Evolutionary conservation across 2,329 filamentous ascomycete species (phyloP).

Genomic region (Curvularia hawaiiensis): DNA sequence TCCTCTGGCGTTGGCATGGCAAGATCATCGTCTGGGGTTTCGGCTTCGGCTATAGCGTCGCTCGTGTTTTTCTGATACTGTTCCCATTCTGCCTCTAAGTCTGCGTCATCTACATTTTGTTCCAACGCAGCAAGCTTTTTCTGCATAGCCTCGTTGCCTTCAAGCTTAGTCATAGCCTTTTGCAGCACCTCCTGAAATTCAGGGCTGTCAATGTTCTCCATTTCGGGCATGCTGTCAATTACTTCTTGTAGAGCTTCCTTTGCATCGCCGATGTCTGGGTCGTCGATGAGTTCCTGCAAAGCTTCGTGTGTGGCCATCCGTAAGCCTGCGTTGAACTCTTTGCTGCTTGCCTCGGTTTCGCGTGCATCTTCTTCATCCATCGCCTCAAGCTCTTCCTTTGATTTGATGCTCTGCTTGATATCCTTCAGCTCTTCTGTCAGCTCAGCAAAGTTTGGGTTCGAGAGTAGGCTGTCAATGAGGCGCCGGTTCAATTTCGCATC

Average conservation of each 20-base stretch:
- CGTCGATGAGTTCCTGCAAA: conserved; percentile 35
- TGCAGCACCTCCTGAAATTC: conserved; percentile 31
- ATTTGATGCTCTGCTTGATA: conserved; percentile 32
- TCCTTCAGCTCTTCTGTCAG: conserved; percentile 34
- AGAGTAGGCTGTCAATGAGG: conserved; percentile 37
- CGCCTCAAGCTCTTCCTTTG: conserved; percentile 22
- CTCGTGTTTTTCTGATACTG: conserved; percentile 19
- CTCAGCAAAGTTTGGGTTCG: conserved; percentile 37
- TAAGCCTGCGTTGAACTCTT: conserved; percentile 24
- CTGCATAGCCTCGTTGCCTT: conserved; percentile 26
- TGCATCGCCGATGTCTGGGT: conserved; percentile 34
- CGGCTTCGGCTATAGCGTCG: conserved; percentile 15
- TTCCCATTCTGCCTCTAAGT: conserved; percentile 22
- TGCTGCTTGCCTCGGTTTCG: conserved; percentile 21
- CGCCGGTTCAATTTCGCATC: conserved; percentile 31
- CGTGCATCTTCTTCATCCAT: conserved; percentile 17
- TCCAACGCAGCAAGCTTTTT: conserved; percentile 26
- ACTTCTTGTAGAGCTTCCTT: conserved; percentile 31
- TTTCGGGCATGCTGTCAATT: conserved; percentile 29
- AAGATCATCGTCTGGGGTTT: conserved; percentile 12
- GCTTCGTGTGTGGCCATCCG: conserved; percentile 27
- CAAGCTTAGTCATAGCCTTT: conserved; percentile 30
- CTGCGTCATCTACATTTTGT: conserved; percentile 13
- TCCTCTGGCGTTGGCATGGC: conserved; percentile 16
- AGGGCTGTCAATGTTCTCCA: conserved; percentile 24